Conservation (phyloP, 2,329 filamentous ascomycete genomes). For the Beauveria brongniartii region DNA sequence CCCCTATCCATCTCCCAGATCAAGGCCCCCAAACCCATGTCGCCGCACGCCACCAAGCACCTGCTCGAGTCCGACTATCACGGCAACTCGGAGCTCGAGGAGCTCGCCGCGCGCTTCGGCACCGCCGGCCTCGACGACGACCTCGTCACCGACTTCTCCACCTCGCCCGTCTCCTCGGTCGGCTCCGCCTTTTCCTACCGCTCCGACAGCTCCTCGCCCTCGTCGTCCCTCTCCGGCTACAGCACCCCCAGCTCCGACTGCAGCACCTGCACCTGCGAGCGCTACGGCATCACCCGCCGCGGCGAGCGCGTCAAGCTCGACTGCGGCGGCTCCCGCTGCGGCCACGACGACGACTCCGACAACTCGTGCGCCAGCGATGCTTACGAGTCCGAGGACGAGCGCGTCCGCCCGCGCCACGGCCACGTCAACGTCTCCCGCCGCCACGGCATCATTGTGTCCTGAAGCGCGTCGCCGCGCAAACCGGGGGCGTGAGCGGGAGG, state of each 20-base stretch:
- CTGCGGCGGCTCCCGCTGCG: constrained; percentile 83
- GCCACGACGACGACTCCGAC: constrained; percentile 58
- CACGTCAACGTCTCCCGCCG: constrained; percentile 40
- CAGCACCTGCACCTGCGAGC: constrained; percentile 83
- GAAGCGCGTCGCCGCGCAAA: constrained; percentile 15
- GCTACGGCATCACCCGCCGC: constrained; percentile 91
- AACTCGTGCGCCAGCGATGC: constrained; percentile 64
- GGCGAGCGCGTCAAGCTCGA: constrained; percentile 93
- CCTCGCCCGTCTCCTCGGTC: constrained; percentile 55
- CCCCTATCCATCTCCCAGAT: constrained; percentile 84
- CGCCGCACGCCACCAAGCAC: constrained; percentile 78
- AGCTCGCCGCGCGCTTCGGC: constrained; percentile 69
- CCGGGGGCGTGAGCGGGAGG: neutral
- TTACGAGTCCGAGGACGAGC: constrained; percentile 37
- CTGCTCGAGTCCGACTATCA: constrained; percentile 78
- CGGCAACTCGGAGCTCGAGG: constrained; percentile 64
- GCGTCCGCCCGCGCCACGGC: constrained; percentile 30
- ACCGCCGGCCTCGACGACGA: constrained; percentile 50
- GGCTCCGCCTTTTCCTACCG: constrained; percentile 64
- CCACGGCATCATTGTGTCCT: constrained; percentile 54
- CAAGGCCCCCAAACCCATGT: constrained; percentile 80
- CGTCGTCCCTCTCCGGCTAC: constrained; percentile 66
- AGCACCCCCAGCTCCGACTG: constrained; percentile 71
- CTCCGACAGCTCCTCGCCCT: constrained; percentile 67
- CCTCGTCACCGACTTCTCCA: constrained; percentile 45